A percentile compares a stretch with the other conserved stretches of the same genome.
Evolutionary conservation across 805 yeast species (phyloP).

Genomic region (Hanseniaspora osmophila): DNA sequence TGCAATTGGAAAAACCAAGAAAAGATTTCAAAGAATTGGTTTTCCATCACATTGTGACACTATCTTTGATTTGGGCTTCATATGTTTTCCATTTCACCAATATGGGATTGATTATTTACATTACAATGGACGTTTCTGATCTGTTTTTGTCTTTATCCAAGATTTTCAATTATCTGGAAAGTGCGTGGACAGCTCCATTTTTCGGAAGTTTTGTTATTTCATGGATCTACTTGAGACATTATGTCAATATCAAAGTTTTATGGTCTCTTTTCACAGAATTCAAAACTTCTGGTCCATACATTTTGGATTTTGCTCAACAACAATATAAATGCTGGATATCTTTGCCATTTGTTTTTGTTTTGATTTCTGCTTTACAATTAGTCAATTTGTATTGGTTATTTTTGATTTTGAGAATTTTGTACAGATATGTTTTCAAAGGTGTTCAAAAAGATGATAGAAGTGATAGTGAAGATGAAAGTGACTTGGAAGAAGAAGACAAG

Average conservation of each 20-base stretch:
- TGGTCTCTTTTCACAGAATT: slow-evolving; percentile 82
- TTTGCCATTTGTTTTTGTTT: slow-evolving; percentile 71
- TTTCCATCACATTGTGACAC: slow-evolving; percentile 85
- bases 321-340: slow-evolving; percentile 96
- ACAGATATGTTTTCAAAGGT: slow-evolving; percentile 47
- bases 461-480: slow-evolving; percentile 59
- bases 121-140: slow-evolving; percentile 95
- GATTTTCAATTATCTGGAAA: slow-evolving; percentile 73
- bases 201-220: slow-evolving; percentile 50
- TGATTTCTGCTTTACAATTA: slow-evolving; percentile 68
- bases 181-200: slow-evolving; percentile 45
- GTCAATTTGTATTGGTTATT: slow-evolving; percentile 83
- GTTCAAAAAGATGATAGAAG: slow-evolving; percentile 70
- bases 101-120: slow-evolving; percentile 82
- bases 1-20: slow-evolving; percentile 88
- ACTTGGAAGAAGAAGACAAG: slow-evolving; percentile 20
- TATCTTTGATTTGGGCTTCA: slow-evolving; percentile 71
- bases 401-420: slow-evolving; percentile 64
- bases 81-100: slow-evolving; percentile 92
- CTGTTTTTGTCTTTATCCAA: slow-evolving; percentile 75
- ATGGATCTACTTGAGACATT: slow-evolving; percentile 89
- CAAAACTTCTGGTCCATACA: slow-evolving; percentile 68
- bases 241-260: slow-evolving; percentile 62
- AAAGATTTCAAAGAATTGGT: slow-evolving; percentile 85
- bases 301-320: slow-evolving; percentile 72